Evolutionary conservation across 495 filamentous ascomycete species (phyloP).

Genomic region (Beverwykella pulmonaria): DNA sequence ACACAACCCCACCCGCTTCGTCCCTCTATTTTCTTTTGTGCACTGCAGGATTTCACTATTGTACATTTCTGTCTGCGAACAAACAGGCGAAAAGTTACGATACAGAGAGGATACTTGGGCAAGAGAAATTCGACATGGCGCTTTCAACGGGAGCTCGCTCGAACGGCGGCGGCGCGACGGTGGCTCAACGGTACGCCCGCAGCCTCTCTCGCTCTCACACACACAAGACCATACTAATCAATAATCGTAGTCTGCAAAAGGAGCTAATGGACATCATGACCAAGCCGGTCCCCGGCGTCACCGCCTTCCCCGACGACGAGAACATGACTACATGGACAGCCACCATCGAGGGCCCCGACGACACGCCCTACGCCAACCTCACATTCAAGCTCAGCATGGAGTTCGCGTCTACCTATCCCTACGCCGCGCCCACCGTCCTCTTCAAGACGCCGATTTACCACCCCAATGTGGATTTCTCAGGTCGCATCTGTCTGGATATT

Average conservation of each 20-base stretch:
- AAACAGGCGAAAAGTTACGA: background rate
- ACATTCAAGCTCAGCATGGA: slow-evolving; percentile 92
- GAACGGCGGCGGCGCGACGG: slow-evolving; percentile 20
- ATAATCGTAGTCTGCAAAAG: slow-evolving; percentile 73
- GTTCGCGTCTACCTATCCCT: slow-evolving; percentile 92
- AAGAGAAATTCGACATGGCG: slow-evolving; percentile 8
- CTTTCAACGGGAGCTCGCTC: slow-evolving; percentile 12
- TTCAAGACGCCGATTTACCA: slow-evolving; percentile 54
- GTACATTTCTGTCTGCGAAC: background rate
- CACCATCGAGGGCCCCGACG: slow-evolving; percentile 87
- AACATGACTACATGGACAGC: slow-evolving; percentile 91
- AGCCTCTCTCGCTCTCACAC: background rate
- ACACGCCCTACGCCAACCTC: slow-evolving; percentile 86
- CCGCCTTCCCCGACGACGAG: slow-evolving; percentile 91
- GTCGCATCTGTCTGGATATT: slow-evolving; percentile 71
- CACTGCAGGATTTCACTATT: background rate
- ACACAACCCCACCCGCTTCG: background rate
- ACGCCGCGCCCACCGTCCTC: slow-evolving; percentile 86
- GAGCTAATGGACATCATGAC: slow-evolving; percentile 99
- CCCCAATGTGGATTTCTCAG: slow-evolving; percentile 50
- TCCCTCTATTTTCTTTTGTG: background rate
- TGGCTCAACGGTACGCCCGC: slow-evolving; percentile 30
- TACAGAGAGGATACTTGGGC: background rate
- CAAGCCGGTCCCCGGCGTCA: slow-evolving; percentile 87
- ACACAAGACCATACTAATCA: background rate